These are phyloP conservation scores for bread wheat (Triticum aestivum) DNA, from an alignment of 176 grass and related monocot genomes.

Conservation along the genomic window IWGSC_CS_RefSeq_v2.1 NC_057804.1:430810559-430811058, in stretches of 20 bases:
- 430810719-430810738: neutral
- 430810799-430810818: too few species aligned
- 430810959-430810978: neutral
- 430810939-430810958: neutral
- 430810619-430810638: too few species aligned
- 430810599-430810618: too few species aligned
- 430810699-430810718: neutral
- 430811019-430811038: neutral
- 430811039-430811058: neutral
- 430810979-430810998: neutral
- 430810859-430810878: neutral
- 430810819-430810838: neutral
- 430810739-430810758: neutral
- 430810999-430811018: neutral
- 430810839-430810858: neutral
- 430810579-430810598: neutral
- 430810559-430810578: neutral
- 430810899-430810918: neutral
- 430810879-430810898: neutral
- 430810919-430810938: neutral
- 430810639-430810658: too few species aligned
- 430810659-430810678: too few species aligned
- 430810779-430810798: neutral
- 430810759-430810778: neutral
- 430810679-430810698: too few species aligned